phyloP scores from a whole-genome alignment of 495 filamentous ascomycete species.

The Thozetella sp. region DNA sequence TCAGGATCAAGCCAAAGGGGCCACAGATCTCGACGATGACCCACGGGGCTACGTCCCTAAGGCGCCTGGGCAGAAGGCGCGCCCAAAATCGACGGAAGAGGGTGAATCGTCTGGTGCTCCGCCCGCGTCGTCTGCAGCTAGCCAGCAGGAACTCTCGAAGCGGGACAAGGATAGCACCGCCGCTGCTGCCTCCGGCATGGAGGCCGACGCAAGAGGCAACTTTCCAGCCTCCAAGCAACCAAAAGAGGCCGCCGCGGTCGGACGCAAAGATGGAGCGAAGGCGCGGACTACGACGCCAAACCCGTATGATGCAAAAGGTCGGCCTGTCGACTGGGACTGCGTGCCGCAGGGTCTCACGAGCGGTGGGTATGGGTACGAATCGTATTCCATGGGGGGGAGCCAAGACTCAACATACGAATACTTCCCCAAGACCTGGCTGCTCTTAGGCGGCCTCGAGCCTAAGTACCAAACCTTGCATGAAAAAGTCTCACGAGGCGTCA shows the following conservation, averaged over 20 bases:
- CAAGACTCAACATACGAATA: conserved; percentile 96
- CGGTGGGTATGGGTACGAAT: conserved; percentile 30
- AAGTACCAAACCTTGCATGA: conserved; percentile 87
- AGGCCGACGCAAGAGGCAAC: no score
- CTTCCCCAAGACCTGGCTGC: conserved; percentile 77
- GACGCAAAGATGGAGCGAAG: not conserved
- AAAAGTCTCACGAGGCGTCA: conserved; percentile 67
- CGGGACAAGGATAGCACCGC: no score
- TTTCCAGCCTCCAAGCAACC: not conserved
- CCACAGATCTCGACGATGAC: conserved; percentile 1
- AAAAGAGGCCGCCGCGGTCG: not conserved
- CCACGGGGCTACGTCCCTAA: conserved; percentile 10
- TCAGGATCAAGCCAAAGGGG: conserved; percentile 19
- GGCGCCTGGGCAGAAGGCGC: not conserved
- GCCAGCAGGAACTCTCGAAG: no score
- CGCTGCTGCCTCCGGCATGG: no score
- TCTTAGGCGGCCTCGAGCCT: conserved; percentile 79
- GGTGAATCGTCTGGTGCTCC: not conserved
- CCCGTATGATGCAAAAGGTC: conserved; percentile 13
- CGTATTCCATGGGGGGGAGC: conserved; percentile 70
- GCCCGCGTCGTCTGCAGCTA: not conserved
- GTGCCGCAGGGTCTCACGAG: conserved; percentile 52
- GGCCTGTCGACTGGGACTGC: conserved; percentile 45
- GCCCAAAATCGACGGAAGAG: not conserved
- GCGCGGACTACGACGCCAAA: not conserved